Conservation (phyloP, 257 asterid species). For the Rehmannia glutinosa region DNA sequence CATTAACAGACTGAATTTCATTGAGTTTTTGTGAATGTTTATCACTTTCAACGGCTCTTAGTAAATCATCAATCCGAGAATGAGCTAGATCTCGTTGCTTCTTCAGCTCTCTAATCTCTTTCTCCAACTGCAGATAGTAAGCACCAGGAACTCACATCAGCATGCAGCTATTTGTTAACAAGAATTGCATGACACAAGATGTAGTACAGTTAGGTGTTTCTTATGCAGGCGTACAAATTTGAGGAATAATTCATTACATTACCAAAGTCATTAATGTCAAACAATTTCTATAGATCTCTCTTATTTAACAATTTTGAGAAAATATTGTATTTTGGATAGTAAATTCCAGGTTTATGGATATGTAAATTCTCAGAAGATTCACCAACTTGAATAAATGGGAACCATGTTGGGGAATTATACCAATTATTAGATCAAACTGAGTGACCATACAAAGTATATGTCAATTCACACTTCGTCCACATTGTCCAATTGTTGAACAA, state of each 20-base stretch:
- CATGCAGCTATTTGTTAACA: conserved; percentile 7
- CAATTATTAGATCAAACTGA: too few species aligned
- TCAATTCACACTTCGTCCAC: background rate
- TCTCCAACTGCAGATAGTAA: conserved; percentile 69
- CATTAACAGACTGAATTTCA: conserved; percentile 24
- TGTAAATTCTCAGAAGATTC: background rate
- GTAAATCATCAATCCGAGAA: conserved; percentile 66
- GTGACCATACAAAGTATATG: too few species aligned
- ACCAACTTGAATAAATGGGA: background rate
- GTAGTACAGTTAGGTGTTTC: background rate
- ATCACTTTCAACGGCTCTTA: conserved; percentile 36
- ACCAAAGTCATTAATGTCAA: background rate
- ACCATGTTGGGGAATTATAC: too few species aligned
- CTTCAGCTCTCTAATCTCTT: conserved; percentile 75
- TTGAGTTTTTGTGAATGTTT: conserved; percentile 25
- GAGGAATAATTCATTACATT: background rate
- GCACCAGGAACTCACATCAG: conserved; percentile 2
- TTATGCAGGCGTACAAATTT: background rate
- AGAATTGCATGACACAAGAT: background rate
- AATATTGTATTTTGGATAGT: background rate
- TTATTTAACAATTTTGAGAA: background rate
- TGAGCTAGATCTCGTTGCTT: conserved; percentile 74
- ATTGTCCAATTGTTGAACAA: background rate
- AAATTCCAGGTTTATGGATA: background rate
- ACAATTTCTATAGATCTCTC: background rate